Evolutionary conservation across 768 basidiomycete genomes (phyloP), one percentile per base, ranked within the genome.

Genomic region (Calocybe cyanea): DNA sequence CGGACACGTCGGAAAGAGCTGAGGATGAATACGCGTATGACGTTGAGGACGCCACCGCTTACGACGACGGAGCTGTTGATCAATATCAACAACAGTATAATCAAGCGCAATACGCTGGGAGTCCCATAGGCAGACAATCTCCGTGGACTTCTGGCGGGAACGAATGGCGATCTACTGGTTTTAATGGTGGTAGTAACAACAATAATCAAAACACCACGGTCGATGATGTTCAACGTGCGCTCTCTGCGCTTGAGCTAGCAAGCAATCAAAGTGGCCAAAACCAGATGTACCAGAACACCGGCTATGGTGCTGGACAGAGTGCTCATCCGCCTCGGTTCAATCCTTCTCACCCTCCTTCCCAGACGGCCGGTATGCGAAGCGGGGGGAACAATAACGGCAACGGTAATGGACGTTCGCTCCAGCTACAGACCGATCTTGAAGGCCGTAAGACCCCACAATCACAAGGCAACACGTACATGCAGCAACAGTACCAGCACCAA

Each of bases 171-270:
- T 52, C 67, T 17, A 63, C 69, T 4, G 60, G 51, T 21, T 46
- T 46, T 30, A 51, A 54, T 23, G 45, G 52, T 4, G 48, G 45
- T 21, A 53, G 54, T 10, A 53, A 45, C 36, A 51, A 48, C n/a
- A 49, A 42, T 28, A 51, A 45, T 46, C 59, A 58, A 49, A 66
- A 64, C 42, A 45, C 63, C 9, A 68, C 70, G 37, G 77, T 90
- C 46, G 89, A 91, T 52, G 88, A 92, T 44, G 81, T 91, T 13
- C 78, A 85, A 53, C 79, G 81, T 33, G 89, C 85, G 14, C 68
- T 91, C 19, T 81, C 84, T 13, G 66, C 76, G 25, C 69, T 92
- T 44, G 87, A 90, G 54, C 66, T 91, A 23, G 64, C 71, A 4
- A 70, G 68, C 48, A 67, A 63, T 46, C 46, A 44, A 41, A 18